Base-by-base conservation (phyloP, 2,329 filamentous ascomycete genomes). In the Thielaviopsis musarum region DNA sequence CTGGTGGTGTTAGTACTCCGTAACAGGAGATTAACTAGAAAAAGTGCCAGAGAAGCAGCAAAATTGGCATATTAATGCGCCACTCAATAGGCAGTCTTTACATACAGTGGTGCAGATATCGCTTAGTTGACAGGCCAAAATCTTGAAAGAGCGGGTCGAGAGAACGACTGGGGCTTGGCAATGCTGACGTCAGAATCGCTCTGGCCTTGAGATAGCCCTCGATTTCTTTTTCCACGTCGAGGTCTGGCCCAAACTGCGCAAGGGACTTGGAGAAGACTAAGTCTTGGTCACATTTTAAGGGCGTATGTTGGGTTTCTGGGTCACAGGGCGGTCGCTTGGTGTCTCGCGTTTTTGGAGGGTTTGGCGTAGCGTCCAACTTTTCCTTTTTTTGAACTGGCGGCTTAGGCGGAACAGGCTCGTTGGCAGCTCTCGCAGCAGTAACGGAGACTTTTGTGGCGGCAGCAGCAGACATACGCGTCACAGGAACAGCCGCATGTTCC, bases 91-190 rank as follows among this genome's bases (percentile, higher is more conserved):
- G n/a, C 24, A 26, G 24, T 6, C 24, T 6, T 26, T 10, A 70
- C 75, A 66, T 66, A 79, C 77, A 80, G 61, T 80, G 76, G 45
- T 72, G 69, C 51, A 79, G 68, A 65, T 80, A 79, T 63, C 71
- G 70, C 61, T 75, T 69, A 28, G 74, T 73, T 52, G 69, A 69
- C 21, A 63, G 67, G 63, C 74, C 73, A 52, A 82, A 72, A 63
- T 79, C 75, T 63, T 80, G 76, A 60, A 82, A 72, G 53, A 82
- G 64, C 13, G 80, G 80, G 65, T 83, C 80, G 13, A 58, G 56
- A 53, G 56, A 58, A 26, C 15, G 19, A n/a, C 21, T 21, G 10
- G 56, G 56, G 26, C 56, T 52, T 52, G 28, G 49, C 51, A 26
- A 3, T 53, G 28, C 51, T 17, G 51, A 22, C 21, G 51, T 24